Evolutionary conservation across 225 moss, liverwort and hornwort genomes (phyloP).

Genomic region (Pseudisothecium myosuroides): DNA sequence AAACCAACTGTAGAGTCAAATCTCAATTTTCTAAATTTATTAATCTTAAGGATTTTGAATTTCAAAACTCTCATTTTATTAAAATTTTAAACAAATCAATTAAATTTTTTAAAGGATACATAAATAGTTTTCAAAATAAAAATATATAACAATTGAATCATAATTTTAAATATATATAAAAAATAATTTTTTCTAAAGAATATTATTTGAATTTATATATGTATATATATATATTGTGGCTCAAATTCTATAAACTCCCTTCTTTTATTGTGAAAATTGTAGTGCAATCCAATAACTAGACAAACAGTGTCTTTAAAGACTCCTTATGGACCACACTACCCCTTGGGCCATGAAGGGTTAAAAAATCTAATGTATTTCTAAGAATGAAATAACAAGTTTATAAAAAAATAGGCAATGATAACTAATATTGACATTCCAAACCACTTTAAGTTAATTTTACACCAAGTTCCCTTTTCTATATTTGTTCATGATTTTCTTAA

Average conservation of each 20-base stretch:
- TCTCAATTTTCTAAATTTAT: neutral
- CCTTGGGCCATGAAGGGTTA: no score
- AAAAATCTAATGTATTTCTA: no score
- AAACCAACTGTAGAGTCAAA: rapidly evolving
- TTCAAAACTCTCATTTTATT: neutral
- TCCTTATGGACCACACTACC: rapidly evolving
- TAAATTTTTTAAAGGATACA: no score
- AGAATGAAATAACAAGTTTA: no score
- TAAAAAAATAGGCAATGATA: no score
- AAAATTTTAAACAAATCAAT: neutral
- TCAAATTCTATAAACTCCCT: neutral
- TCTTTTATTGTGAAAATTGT: neutral
- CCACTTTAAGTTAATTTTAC: neutral
- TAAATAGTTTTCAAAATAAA: no score
- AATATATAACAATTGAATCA: neutral
- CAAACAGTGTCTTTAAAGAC: neutral
- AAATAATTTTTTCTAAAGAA: neutral
- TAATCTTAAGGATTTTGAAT: neutral
- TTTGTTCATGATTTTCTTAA: neutral
- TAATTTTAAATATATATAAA: neutral
- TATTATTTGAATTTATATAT: neutral
- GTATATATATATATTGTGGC: neutral
- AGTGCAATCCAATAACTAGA: neutral
- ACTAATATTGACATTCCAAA: no score
- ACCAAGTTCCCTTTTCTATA: neutral